Base-by-base conservation (phyloP, 768 basidiomycete genomes). In the Pulveroboletus ravenelii region DNA sequence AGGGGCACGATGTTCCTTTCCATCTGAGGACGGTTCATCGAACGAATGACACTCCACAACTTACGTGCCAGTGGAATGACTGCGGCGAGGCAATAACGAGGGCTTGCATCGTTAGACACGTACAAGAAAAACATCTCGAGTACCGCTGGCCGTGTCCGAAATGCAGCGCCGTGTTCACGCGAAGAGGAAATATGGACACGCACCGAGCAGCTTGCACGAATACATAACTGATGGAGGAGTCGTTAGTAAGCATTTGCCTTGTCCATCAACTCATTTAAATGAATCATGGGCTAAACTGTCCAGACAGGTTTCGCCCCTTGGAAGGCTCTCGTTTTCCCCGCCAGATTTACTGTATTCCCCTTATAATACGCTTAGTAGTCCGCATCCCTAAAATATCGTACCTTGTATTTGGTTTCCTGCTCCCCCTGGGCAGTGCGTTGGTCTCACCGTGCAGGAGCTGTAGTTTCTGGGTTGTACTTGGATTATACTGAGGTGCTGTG, bases 121-220 rank as follows among this genome's bases (percentile, higher is more conserved):
- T 68, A 3, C 50, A 62, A 35, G 64, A 64, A 13, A 54, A 1
- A 6, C 67, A 66, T 36, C 55, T 68, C 6, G 46, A 23, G 14
- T 56, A 51, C 32, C 38, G 37, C 1, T 64, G 67, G 62, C 55
- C 64, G 0, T 66, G 65, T 23, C 52, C 60, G 1, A 54, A 9
- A 3, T 66, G 65, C 13, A 8, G 6, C 3, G 3, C 29, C 1
- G 1, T 47, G 1, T 66, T 62, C 47, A 68, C 52, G 1, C 67
- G 65, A 5, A 41, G 53, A 31, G 51, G 56, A 2, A 53, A 51
- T 1, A 48, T 68, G 59, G 49, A 56, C 0, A 0, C 20, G 1
- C 66, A 68, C 17, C 55, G 54, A 27, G 15, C 10, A 10, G 10
- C 2, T 1, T 65, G 64, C 36, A 17, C 4, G 42, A 3, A n/a